phyloP scores from a whole-genome alignment of 768 basidiomycete species.

The Postia placenta region DNA sequence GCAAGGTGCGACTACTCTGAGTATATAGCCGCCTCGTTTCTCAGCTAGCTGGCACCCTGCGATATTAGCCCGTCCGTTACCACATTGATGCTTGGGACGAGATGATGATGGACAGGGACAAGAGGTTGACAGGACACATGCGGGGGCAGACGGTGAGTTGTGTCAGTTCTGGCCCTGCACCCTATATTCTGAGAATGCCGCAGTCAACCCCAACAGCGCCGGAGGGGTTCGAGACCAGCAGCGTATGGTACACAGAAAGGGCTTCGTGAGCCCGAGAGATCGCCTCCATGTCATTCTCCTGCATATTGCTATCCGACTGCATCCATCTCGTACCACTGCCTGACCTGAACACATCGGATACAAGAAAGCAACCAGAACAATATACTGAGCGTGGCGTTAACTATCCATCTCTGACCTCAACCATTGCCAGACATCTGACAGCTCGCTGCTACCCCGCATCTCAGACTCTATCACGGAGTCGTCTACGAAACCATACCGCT shows the following conservation, averaged over 20 bases:
- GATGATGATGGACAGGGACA: conserved; percentile 94
- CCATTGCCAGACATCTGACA: conserved; percentile 26
- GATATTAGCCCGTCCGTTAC: conserved; percentile 45
- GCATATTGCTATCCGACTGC: not conserved
- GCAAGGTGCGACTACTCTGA: conserved; percentile 55
- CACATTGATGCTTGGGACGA: conserved; percentile 87
- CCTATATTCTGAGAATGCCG: not conserved
- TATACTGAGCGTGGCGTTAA: no score
- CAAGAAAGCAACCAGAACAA: no score
- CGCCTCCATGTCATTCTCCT: not conserved
- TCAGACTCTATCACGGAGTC: conserved; percentile 14
- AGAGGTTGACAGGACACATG: conserved; percentile 76
- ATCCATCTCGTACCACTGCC: no score
- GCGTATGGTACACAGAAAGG: conserved; percentile 66
- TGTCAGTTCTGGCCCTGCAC: not conserved
- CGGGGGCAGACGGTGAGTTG: conserved; percentile 79
- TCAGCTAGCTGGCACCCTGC: no score
- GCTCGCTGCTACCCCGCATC: conserved; percentile 2
- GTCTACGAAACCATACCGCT: conserved; percentile 34
- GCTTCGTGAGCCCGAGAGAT: conserved; percentile 16
- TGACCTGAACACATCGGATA: no score
- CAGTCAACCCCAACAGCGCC: conserved; percentile 69
- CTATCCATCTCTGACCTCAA: conserved; percentile 25
- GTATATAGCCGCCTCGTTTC: not conserved
- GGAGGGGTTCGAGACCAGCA: conserved; percentile 63